Conservation (phyloP, 23 red algal genomes). For the Agarophyton chilense region DNA sequence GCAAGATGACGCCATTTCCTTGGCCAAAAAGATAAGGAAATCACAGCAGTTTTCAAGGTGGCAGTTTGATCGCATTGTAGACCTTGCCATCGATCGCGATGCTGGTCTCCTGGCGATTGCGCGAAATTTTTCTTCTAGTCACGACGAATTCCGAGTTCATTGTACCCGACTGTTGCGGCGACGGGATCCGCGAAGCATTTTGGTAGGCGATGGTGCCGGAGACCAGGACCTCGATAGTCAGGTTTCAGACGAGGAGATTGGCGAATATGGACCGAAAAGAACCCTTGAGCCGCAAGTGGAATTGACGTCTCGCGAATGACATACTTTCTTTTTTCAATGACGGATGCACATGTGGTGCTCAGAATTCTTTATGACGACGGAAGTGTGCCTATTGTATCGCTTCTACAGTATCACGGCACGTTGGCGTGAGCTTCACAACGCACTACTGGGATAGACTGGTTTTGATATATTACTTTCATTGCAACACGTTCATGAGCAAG, state of each 20-base stretch:
- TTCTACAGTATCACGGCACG: background rate
- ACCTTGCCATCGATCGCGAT: constrained; percentile 87
- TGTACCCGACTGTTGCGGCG: constrained; percentile 61
- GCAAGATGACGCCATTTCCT: constrained; percentile 63
- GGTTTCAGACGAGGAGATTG: background rate
- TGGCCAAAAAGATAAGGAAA: constrained; percentile 45
- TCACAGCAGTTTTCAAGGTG: constrained; percentile 52
- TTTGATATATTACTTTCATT: background rate
- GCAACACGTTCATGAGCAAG: background rate
- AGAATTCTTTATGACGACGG: no score
- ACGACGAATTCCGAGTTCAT: constrained; percentile 67
- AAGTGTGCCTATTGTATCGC: no score
- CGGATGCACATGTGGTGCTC: no score
- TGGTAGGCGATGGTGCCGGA: constrained; percentile 26
- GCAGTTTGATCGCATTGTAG: constrained; percentile 88
- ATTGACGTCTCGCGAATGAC: constrained; percentile 45
- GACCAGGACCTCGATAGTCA: background rate
- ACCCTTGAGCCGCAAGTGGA: constrained; percentile 53
- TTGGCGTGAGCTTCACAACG: background rate
- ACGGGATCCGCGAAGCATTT: constrained; percentile 64
- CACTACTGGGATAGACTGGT: no score
- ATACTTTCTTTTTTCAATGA: background rate
- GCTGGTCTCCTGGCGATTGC: constrained; percentile 68
- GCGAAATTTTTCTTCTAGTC: constrained; percentile 75
- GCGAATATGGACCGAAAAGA: constrained; percentile 1